phyloP scores from a whole-genome alignment of 352 stramenopile genomes.

The Globisporangium mamillatum region DNA sequence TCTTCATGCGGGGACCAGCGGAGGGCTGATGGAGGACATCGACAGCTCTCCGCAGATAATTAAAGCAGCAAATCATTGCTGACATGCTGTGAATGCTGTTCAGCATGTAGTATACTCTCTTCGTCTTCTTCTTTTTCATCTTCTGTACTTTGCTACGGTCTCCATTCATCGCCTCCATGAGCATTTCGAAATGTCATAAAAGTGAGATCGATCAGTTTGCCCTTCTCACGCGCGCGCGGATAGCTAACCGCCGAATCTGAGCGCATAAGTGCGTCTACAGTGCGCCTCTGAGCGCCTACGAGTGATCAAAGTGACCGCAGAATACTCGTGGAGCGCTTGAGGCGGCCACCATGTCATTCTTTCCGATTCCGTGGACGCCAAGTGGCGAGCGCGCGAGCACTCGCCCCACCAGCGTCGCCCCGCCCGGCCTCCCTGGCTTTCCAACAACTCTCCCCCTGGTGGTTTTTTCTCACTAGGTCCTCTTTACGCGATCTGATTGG shows the following conservation, averaged over 20 bases:
- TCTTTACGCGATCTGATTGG: slow-evolving; percentile 2
- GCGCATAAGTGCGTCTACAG: not conserved
- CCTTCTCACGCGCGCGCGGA: not conserved
- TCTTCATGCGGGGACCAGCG: not conserved
- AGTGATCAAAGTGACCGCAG: not conserved
- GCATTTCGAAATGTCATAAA: slow-evolving; percentile 18
- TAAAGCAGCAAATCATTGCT: not conserved
- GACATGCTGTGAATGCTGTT: not conserved
- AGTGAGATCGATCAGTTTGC: slow-evolving; percentile 8
- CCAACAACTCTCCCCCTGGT: not conserved
- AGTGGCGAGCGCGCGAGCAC: not conserved
- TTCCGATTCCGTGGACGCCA: slow-evolving; percentile 1
- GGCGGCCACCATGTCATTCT: slow-evolving; percentile 9
- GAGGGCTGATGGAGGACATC: not conserved
- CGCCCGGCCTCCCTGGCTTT: not conserved
- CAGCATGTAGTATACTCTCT: not conserved
- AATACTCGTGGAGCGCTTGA: not conserved
- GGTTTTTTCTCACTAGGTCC: slow-evolving; percentile 8
- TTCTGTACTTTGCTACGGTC: not conserved
- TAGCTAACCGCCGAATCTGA: not conserved
- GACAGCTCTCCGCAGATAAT: not conserved
- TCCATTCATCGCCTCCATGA: slow-evolving; percentile 5
- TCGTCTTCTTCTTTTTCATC: slow-evolving; percentile 8
- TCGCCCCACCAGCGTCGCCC: slow-evolving; percentile 2
- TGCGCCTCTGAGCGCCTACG: not conserved